Percentiles rank a stretch among this genome's conserved stretches.
These are phyloP conservation scores for Saturnispora ahearnii DNA, from an alignment of 805 yeast species.

Conservation along the genomic window DNA sequence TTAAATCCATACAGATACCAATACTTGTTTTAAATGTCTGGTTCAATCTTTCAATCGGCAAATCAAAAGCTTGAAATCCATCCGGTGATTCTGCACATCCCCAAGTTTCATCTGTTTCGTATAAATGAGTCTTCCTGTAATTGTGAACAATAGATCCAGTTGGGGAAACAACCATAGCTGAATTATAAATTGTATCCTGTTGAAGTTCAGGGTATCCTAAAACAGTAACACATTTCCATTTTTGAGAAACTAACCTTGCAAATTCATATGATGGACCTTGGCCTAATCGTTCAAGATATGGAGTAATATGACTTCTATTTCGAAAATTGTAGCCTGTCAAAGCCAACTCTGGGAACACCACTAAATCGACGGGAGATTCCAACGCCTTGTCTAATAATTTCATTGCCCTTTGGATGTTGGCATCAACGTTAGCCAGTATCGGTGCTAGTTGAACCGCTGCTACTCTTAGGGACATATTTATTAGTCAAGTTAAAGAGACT, in stretches of 20 bases:
- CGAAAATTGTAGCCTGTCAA: slow-evolving; percentile 75
- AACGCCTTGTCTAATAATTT: slow-evolving; percentile 29
- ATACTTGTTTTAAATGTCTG: slow-evolving; percentile 38
- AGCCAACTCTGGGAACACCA: slow-evolving; percentile 77
- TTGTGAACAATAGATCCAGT: slow-evolving; percentile 50
- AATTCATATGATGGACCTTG: slow-evolving; percentile 38
- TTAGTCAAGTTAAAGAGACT: neutral
- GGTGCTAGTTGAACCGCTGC: slow-evolving; percentile 68
- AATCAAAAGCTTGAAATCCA: slow-evolving; percentile 45
- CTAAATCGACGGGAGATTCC: slow-evolving; percentile 41
- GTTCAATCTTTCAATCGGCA: slow-evolving; percentile 27
- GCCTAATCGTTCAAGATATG: slow-evolving; percentile 43
- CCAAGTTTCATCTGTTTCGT: slow-evolving; percentile 73
- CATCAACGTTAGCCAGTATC: slow-evolving; percentile 46
- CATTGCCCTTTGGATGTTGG: slow-evolving; percentile 42
- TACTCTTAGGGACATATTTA: slow-evolving; percentile 40
- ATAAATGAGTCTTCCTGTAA: slow-evolving; percentile 70
- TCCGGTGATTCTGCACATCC: slow-evolving; percentile 63
- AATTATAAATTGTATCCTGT: slow-evolving; percentile 46
- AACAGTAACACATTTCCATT: slow-evolving; percentile 53
- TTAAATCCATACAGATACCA: slow-evolving; percentile 93
- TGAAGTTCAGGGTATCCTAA: slow-evolving; percentile 73
- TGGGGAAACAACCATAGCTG: slow-evolving; percentile 58
- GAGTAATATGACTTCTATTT: slow-evolving; percentile 38
- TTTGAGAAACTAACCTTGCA: slow-evolving; percentile 45